A percentile compares a stretch with the other conserved stretches of the same genome.
These are phyloP conservation scores for Ilyonectria destructans DNA, from an alignment of 2,329 filamentous ascomycete species.

Conservation along the genomic window DNA sequence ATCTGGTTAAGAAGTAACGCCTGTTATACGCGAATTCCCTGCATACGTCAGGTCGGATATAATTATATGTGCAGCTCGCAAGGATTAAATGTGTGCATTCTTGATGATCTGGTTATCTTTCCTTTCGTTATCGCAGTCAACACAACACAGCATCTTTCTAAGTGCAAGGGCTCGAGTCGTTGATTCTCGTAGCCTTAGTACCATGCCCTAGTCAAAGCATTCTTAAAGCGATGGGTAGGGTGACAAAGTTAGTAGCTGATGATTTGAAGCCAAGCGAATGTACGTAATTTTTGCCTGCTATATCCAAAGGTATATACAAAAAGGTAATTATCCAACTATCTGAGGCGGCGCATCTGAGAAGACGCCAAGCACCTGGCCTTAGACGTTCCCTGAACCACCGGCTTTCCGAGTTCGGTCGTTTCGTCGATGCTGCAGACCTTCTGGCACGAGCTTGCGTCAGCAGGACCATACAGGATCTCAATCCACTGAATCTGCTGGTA, in stretches of 20 bases:
- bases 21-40: not conserved
- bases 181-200: not conserved
- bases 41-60: not conserved
- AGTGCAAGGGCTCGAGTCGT: too few species aligned
- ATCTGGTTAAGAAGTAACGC: not conserved
- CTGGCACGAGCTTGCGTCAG: slow-evolving; percentile 40
- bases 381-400: slow-evolving; percentile 50
- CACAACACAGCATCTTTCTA: too few species aligned
- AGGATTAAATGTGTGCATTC: not conserved
- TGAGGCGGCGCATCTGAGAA: slow-evolving; percentile 2
- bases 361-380: slow-evolving; percentile 5
- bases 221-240: not conserved
- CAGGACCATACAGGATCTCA: slow-evolving; percentile 68
- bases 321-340: not conserved
- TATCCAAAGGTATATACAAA: slow-evolving; percentile 3
- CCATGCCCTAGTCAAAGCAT: not conserved
- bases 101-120: not conserved
- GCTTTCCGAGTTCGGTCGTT: slow-evolving; percentile 55
- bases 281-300: not conserved
- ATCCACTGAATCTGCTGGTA: slow-evolving; percentile 75
- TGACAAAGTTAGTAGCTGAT: not conserved
- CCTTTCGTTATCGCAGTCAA: too few species aligned
- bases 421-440: slow-evolving; percentile 46
- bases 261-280: not conserved
- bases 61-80: not conserved